Conservation (phyloP, 1,284 basidiomycete genomes). For the Anthracocystis panici-leucophaei region DNA sequence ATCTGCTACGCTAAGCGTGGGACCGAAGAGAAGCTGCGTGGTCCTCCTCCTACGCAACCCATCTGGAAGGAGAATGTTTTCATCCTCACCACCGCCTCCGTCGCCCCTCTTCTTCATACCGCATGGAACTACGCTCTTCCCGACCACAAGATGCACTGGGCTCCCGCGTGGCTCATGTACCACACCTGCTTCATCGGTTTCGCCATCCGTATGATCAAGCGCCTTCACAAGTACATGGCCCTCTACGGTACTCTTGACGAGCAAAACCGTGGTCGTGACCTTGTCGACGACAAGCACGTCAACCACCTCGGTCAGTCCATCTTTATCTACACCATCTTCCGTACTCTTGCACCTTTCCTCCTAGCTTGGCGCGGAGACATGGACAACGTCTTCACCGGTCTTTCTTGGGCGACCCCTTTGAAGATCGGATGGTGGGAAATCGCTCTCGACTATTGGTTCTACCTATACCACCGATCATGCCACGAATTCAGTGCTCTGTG, state of each 20-base stretch:
- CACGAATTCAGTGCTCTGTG: conserved; percentile 61
- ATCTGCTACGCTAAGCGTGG: conserved; percentile 52
- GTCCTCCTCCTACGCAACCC: conserved; percentile 56
- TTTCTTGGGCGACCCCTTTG: conserved; percentile 56
- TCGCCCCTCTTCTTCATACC: conserved; percentile 50
- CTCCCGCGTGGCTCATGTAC: conserved; percentile 60
- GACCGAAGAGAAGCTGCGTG: conserved; percentile 39
- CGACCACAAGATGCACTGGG: conserved; percentile 60
- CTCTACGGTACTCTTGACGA: conserved; percentile 61
- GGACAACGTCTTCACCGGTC: conserved; percentile 53
- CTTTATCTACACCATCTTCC: conserved; percentile 67
- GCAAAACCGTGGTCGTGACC: conserved; percentile 65
- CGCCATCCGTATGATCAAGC: conserved; percentile 53
- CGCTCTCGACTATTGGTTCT: conserved; percentile 63
- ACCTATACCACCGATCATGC: conserved; percentile 60
- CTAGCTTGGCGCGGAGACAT: conserved; percentile 63
- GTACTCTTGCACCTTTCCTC: conserved; percentile 60
- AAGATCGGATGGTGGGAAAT: conserved; percentile 64
- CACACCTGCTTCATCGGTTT: conserved; percentile 59
- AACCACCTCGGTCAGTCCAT: conserved; percentile 65
- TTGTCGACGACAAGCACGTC: conserved; percentile 65
- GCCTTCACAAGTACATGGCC: conserved; percentile 59
- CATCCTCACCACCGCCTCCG: conserved; percentile 52
- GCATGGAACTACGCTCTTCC: conserved; percentile 57
- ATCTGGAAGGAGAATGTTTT: conserved; percentile 60